These are phyloP conservation scores for Pinguiococcus pyrenoidosus DNA, from an alignment of 108 stramenopile species.

Conservation along the genomic window DNA sequence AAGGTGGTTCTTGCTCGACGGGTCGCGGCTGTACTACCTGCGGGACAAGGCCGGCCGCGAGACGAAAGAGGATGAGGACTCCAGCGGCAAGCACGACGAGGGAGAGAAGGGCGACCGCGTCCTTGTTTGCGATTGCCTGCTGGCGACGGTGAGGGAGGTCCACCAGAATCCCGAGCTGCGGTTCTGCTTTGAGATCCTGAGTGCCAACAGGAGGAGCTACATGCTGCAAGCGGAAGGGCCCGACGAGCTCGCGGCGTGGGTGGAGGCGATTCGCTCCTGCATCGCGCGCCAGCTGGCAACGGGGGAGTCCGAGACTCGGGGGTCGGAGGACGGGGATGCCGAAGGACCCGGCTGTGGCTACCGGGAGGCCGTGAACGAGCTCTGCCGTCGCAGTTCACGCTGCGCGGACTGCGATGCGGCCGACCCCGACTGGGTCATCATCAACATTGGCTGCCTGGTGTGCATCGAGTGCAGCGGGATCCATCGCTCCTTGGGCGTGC, in stretches of 20 bases:
- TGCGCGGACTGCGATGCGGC: conserved; percentile 37
- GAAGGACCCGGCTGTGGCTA: too few relatives aligned
- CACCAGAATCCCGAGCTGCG: conserved; percentile 22
- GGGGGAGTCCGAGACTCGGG: too few relatives aligned
- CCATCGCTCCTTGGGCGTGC: conserved; percentile 88
- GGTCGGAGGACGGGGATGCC: too few relatives aligned
- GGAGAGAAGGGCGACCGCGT: conserved; percentile 40
- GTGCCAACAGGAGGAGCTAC: conserved; percentile 63
- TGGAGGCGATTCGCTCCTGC: conserved; percentile 42
- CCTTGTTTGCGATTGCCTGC: conserved; percentile 73
- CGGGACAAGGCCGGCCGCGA: not conserved
- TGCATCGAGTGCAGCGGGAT: conserved; percentile 97
- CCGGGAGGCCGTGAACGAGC: too few relatives aligned
- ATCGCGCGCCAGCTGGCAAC: conserved; percentile 11
- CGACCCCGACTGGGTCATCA: conserved; percentile 39
- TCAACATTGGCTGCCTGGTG: conserved; percentile 40
- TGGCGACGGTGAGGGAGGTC: conserved; percentile 72
- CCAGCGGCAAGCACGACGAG: too few relatives aligned
- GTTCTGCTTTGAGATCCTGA: conserved; percentile 76
- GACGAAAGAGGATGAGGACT: too few relatives aligned
- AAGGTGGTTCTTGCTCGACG: conserved; percentile 13
- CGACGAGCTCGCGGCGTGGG: conserved; percentile 58
- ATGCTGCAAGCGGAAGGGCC: conserved; percentile 74
- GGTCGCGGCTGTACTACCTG: conserved; percentile 12
- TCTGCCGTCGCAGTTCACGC: too few relatives aligned